A percentile compares a stretch with the other conserved stretches of the same genome.
Evolutionary conservation across 2,329 filamentous ascomycete genomes (phyloP).

Genomic region (Exophiala calicioides): DNA sequence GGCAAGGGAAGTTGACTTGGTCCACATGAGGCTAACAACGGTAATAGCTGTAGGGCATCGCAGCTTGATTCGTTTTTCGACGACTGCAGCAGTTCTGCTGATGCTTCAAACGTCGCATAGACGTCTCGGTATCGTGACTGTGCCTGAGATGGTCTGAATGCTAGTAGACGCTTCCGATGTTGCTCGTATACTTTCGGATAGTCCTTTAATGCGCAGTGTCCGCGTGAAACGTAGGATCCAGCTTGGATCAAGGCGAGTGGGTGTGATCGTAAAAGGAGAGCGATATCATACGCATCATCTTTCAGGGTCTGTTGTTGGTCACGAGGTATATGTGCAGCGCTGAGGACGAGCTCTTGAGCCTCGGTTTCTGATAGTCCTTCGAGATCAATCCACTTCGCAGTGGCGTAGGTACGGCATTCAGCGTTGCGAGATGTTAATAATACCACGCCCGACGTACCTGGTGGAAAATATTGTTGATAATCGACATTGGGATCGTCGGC

Average conservation of each 20-base stretch:
- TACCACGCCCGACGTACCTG: slow-evolving; percentile 13
- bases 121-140: slow-evolving; percentile 37
- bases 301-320: slow-evolving; percentile 1
- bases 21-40: slow-evolving; percentile 35
- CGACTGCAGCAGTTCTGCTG: slow-evolving; percentile 30
- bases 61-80: neutral
- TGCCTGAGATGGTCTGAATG: slow-evolving; percentile 31
- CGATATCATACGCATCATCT: slow-evolving; percentile 14
- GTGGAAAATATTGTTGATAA: slow-evolving; percentile 24
- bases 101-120: slow-evolving; percentile 40
- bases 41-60: slow-evolving; percentile 36
- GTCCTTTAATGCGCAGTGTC: slow-evolving; percentile 31
- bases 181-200: slow-evolving; percentile 27
- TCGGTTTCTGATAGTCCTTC: slow-evolving; percentile 13
- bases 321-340: slow-evolving; percentile 7
- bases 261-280: slow-evolving; percentile 21
- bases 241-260: slow-evolving; percentile 27
- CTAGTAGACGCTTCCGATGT: slow-evolving; percentile 32
- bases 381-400: slow-evolving; percentile 10
- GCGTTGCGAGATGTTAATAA: slow-evolving; percentile 27
- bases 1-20: slow-evolving; percentile 32
- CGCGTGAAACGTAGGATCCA: slow-evolving; percentile 33
- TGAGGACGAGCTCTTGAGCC: slow-evolving; percentile 18
- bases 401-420: slow-evolving; percentile 23
- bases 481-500: slow-evolving; percentile 26